Evolutionary conservation across 805 yeast genomes (phyloP).

Genomic region (Ogataea pilisensis): DNA sequence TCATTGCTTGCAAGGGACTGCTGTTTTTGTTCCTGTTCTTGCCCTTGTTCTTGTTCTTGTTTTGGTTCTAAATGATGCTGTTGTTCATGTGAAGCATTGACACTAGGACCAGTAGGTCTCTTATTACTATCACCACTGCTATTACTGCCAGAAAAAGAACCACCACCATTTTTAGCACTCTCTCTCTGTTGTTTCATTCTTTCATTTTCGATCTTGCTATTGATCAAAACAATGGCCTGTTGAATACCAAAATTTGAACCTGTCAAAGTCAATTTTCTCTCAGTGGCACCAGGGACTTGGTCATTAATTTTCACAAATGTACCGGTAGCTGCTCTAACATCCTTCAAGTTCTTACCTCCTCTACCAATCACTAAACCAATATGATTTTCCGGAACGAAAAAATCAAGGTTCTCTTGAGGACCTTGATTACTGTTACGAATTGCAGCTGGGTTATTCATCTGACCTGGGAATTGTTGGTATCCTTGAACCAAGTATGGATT

Average conservation of each 20-base stretch:
- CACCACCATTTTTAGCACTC: constrained; percentile 2
- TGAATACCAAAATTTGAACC: constrained; percentile 69
- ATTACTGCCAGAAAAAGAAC: too few species aligned
- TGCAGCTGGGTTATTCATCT: constrained; percentile 8
- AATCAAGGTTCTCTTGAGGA: constrained; percentile 51
- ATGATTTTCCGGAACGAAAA: constrained; percentile 69
- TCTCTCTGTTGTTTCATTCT: constrained; percentile 34
- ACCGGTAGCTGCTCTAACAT: constrained; percentile 71
- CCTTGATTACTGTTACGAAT: constrained; percentile 14
- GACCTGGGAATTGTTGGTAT: constrained; percentile 5
- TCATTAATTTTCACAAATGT: constrained; percentile 69
- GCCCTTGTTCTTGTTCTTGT: neutral
- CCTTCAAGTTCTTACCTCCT: constrained; percentile 78
- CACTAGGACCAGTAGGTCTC: neutral
- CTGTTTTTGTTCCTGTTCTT: neutral
- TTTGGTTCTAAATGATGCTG: neutral
- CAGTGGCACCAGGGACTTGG: constrained; percentile 49
- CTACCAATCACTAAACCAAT: constrained; percentile 86
- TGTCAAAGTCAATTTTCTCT: constrained; percentile 61
- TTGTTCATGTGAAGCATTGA: neutral
- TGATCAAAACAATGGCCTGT: constrained; percentile 66
- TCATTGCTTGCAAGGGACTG: neutral
- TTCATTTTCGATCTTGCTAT: constrained; percentile 67
- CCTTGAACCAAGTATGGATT: constrained; percentile 4
- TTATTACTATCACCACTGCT: neutral